phyloP scores from a whole-genome alignment of 495 filamentous ascomycete genomes.

The Tuber melanosporum region DNA sequence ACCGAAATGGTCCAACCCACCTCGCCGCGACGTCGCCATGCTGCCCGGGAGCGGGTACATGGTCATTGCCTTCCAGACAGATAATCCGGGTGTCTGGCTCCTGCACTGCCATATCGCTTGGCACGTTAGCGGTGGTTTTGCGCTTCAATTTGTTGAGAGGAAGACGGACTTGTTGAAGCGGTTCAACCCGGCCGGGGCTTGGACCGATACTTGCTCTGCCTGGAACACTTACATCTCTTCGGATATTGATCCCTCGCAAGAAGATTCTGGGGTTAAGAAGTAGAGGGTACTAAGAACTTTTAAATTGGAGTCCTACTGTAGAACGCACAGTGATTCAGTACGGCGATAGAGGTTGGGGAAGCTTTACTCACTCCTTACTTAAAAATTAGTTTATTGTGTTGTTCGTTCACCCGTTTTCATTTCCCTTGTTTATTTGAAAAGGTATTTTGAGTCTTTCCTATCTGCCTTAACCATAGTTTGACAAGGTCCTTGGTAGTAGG shows the following conservation, averaged over 20 bases:
- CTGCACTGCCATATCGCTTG: slow-evolving; percentile 57
- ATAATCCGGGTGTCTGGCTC: slow-evolving; percentile 55
- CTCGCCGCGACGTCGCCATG: slow-evolving; percentile 56
- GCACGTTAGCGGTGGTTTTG: slow-evolving; percentile 50
- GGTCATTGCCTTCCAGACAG: slow-evolving; percentile 54
- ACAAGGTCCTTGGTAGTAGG: not conserved
- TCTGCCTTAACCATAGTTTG: not conserved
- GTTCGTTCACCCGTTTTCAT: not conserved
- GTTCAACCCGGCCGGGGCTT: slow-evolving; percentile 16
- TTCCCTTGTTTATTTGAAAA: not conserved
- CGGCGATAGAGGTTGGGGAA: not conserved
- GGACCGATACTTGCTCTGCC: slow-evolving; percentile 28
- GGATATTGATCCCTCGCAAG: slow-evolving; percentile 11
- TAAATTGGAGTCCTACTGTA: not conserved
- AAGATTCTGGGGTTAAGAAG: slow-evolving; percentile 26
- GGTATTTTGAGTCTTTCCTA: not conserved
- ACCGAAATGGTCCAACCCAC: slow-evolving; percentile 48
- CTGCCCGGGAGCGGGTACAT: slow-evolving; percentile 49
- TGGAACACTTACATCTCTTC: slow-evolving; percentile 23
- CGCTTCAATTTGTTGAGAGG: slow-evolving; percentile 49
- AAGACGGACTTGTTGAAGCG: not conserved
- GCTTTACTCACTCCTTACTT: not conserved
- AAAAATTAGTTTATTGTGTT: not conserved
- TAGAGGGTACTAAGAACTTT: not conserved
- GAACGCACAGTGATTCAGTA: not conserved